These are phyloP conservation scores for Gnaphalium uliginosum DNA, from an alignment of 129 eudicot species.

Conservation along the genomic window DNA sequence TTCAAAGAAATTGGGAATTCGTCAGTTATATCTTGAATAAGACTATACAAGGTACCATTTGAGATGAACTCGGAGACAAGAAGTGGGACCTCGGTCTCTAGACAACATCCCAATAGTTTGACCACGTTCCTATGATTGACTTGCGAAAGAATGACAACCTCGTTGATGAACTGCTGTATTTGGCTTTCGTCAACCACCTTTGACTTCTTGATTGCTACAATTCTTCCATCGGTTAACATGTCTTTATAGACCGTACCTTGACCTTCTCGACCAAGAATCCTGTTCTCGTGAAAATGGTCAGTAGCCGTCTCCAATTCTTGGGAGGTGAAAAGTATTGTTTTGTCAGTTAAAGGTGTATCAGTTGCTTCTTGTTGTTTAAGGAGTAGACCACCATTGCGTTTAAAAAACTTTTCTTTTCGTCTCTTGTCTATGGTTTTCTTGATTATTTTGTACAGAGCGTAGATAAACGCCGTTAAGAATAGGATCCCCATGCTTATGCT, in stretches of 20 bases:
- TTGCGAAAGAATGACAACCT: slow-evolving; percentile 13
- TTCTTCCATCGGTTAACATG: slow-evolving; percentile 7
- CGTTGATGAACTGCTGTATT: slow-evolving; percentile 6
- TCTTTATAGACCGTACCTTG: background rate
- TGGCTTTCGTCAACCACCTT: slow-evolving; percentile 6
- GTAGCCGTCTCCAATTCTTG: background rate
- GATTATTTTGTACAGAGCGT: background rate
- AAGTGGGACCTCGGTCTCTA: background rate
- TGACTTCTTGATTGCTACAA: slow-evolving; percentile 4
- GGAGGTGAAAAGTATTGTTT: slow-evolving; percentile 13
- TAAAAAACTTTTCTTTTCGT: slow-evolving; percentile 4
- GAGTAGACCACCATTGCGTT: slow-evolving; percentile 27
- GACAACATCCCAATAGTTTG: slow-evolving; percentile 9
- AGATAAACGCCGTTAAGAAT: background rate
- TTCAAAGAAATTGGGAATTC: background rate
- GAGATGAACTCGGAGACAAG: slow-evolving; percentile 11
- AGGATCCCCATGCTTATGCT: background rate
- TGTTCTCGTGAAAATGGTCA: slow-evolving; percentile 9
- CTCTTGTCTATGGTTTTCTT: slow-evolving; percentile 7
- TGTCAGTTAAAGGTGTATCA: background rate
- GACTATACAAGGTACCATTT: slow-evolving; percentile 1
- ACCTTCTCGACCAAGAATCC: slow-evolving; percentile 6
- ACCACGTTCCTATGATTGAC: slow-evolving; percentile 12
- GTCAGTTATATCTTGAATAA: background rate
- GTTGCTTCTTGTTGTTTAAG: slow-evolving; percentile 19